Evolutionary conservation across 371 early-diverging fungal genomes (phyloP), one percentile per base, ranked within the genome.

Genomic region (Lichtheimia ornata): DNA sequence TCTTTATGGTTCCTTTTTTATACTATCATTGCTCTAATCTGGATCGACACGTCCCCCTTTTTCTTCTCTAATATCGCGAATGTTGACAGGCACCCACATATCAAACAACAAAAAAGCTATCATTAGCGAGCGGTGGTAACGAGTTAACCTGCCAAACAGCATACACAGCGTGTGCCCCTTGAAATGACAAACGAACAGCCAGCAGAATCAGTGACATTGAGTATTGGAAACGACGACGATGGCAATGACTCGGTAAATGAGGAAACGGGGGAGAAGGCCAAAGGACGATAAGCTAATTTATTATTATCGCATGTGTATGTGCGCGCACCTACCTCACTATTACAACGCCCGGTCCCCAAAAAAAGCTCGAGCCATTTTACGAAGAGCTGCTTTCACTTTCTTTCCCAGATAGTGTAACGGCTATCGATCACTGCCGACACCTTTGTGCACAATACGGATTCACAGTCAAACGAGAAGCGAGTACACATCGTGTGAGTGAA

Each of bases 381-480:
- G 52, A 59, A n/a, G 27, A 59, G 30, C 58, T 52, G 30, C 45
- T 55, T 6, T 17, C n/a, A n/a, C 40, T 58, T 59, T 44, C 28
- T 41, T 56, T 61, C n/a, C 41, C 59, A 25, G 66, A 75, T 17
- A 75, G 67, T 50, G 53, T 57, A 35, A 53, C 70, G 6, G 79
- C 72, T 18, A 59, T 75, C 20, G 72, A 79, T 18, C 71, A 56
- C 43, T 79, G 76, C 54, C 71, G 71, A 25, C 53, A 64, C 18
- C 45, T 65, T 1, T 75, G 72, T 47, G 59, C 57, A n/a, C 70
- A 75, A 49, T 69, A 63, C 27, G 79, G 79, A 6, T 73, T 75
- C 56, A 68, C 63, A 0, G 68, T 75, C 5, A 75, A 75, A 22
- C 68, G 66, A 52, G 72, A 73, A 63, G 58, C 73, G n/a, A 58